Conservation (phyloP, 2,329 filamentous ascomycete genomes). For the Penicillium brevicompactum region DNA sequence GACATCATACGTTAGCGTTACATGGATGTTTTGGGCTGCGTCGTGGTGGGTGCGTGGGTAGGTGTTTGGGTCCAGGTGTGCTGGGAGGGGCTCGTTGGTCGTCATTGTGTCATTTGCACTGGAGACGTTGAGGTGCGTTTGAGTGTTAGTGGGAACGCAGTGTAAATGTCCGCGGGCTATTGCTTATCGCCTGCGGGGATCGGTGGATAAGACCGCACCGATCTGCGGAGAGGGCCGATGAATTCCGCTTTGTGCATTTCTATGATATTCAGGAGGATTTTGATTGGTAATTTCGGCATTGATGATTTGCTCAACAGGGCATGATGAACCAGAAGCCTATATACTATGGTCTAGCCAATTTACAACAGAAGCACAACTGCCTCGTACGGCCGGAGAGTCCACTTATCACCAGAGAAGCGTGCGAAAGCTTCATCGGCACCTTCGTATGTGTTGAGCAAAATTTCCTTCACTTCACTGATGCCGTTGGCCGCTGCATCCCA, state of each 20-base stretch:
- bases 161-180: background rate
- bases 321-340: background rate
- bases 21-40: constrained; percentile 39
- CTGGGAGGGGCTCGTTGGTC: constrained; percentile 18
- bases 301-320: background rate
- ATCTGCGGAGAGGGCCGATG: constrained; percentile 16
- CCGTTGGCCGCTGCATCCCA: constrained; percentile 36
- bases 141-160: background rate
- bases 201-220: constrained; percentile 18
- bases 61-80: constrained; percentile 42
- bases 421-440: constrained; percentile 17
- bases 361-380: constrained; percentile 33
- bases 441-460: constrained; percentile 38
- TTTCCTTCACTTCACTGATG: constrained; percentile 27
- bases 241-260: background rate
- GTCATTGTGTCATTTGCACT: constrained; percentile 15
- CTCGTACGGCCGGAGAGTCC: constrained; percentile 38
- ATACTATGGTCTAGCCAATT: background rate
- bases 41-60: constrained; percentile 41
- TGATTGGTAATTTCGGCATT: no score
- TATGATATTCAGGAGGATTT: no score
- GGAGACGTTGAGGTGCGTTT: background rate
- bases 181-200: constrained; percentile 28
- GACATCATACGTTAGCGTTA: constrained; percentile 45
- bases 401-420: constrained; percentile 28